These are phyloP conservation scores for Pythium biforme DNA, from an alignment of 352 stramenopile species.

Conservation along the genomic window DNA sequence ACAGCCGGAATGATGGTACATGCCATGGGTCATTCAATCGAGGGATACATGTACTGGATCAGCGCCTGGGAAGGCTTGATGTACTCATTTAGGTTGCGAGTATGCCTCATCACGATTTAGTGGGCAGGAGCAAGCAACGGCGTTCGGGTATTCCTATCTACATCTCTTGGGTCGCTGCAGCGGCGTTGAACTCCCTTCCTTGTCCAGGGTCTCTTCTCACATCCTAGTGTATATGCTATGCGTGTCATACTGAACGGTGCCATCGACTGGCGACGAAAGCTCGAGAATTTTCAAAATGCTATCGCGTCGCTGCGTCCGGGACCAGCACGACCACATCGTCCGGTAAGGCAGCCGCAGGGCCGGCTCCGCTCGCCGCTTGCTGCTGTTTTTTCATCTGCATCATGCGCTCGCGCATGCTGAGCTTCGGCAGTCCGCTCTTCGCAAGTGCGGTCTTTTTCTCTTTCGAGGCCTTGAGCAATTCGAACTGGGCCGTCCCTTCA, in stretches of 20 bases:
- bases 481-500: conserved; percentile 45
- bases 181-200: too few relatives aligned
- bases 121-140: too few relatives aligned
- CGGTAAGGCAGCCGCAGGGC: not conserved
- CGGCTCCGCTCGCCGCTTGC: conserved; percentile 14
- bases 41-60: not conserved
- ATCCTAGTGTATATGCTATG: too few relatives aligned
- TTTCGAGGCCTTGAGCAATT: conserved; percentile 64
- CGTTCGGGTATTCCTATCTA: too few relatives aligned
- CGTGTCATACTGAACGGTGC: not conserved
- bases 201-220: too few relatives aligned
- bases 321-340: conserved; percentile 21
- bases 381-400: conserved; percentile 31
- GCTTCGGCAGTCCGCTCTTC: conserved; percentile 24
- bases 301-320: conserved; percentile 12
- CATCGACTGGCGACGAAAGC: too few relatives aligned
- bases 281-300: too few relatives aligned
- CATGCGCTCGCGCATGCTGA: conserved; percentile 32
- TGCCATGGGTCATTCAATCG: too few relatives aligned
- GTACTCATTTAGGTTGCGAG: too few relatives aligned
- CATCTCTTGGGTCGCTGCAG: too few relatives aligned
- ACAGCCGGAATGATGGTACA: conserved; percentile 2
- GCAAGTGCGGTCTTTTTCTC: conserved; percentile 29
- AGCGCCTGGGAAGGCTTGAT: not conserved
- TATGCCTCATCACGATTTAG: not conserved